A percentile compares a stretch with the other conserved stretches of the same genome.
Evolutionary conservation across 2,329 filamentous ascomycete species (phyloP).

Genomic region (Fusarium anthophilum): DNA sequence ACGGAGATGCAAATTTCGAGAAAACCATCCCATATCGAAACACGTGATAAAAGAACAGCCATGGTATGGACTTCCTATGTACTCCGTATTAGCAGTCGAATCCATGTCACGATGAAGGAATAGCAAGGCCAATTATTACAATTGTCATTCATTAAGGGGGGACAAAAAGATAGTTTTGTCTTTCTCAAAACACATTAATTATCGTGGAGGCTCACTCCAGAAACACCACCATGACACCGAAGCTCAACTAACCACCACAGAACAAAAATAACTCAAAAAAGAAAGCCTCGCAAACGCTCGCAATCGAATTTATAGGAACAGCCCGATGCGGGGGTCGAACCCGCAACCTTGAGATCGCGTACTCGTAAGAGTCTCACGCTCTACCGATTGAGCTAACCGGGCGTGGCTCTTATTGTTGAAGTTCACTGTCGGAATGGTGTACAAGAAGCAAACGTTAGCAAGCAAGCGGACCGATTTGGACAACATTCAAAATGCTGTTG

Average conservation of each 20-base stretch:
- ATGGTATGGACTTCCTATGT: not conserved
- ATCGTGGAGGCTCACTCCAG: too few relatives aligned
- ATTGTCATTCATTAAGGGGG: not conserved
- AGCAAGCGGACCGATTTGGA: rapidly evolving
- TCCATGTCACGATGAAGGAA: not conserved
- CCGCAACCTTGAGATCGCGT: slow-evolving; percentile 63
- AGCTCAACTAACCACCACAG: not conserved
- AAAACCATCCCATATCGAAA: not conserved
- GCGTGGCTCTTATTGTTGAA: slow-evolving; percentile 42
- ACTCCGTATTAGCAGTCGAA: too few relatives aligned
- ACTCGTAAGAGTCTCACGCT: slow-evolving; percentile 72
- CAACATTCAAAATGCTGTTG: rapidly evolving
- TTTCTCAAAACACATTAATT: too few relatives aligned
- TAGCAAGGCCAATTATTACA: too few relatives aligned
- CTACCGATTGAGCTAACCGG: slow-evolving; percentile 57
- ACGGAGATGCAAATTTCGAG: slow-evolving; percentile 36
- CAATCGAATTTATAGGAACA: slow-evolving; percentile 49
- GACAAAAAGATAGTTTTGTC: not conserved
- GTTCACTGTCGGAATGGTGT: not conserved
- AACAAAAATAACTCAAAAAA: slow-evolving; percentile 9
- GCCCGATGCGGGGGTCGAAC: slow-evolving; percentile 61
- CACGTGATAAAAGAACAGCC: not conserved
- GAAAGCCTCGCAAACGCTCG: slow-evolving; percentile 32
- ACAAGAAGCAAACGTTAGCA: not conserved
- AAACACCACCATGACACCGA: not conserved